A percentile compares a stretch with the other conserved stretches of the same genome.
These are phyloP conservation scores for Thielaviopsis cerberus DNA, from an alignment of 2,329 filamentous ascomycete genomes.

Conservation along the genomic window DNA sequence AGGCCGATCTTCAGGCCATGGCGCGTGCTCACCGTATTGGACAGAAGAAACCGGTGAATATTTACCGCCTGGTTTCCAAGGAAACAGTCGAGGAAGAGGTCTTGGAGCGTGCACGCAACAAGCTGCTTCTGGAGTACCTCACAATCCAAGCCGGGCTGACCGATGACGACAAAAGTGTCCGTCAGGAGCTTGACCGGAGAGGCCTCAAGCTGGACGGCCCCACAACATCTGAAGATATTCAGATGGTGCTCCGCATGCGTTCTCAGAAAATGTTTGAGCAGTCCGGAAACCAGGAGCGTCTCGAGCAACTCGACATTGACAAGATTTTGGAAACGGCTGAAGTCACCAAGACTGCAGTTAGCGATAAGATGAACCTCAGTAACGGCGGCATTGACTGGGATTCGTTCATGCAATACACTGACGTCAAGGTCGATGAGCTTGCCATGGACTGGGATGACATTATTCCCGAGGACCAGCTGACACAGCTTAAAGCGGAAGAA, in stretches of 20 bases:
- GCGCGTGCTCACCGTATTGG: constrained; percentile 94
- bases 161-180: constrained; percentile 71
- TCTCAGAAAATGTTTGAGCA: constrained; percentile 99
- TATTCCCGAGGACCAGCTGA: constrained; percentile 82
- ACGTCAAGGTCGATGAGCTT: constrained; percentile 77
- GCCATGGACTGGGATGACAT: constrained; percentile 92
- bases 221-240: constrained; percentile 84
- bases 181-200: constrained; percentile 61
- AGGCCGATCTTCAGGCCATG: constrained; percentile 96
- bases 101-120: constrained; percentile 86
- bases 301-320: constrained; percentile 95
- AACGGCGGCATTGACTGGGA: constrained; percentile 73
- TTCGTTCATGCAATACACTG: constrained; percentile 93
- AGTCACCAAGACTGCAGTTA: constrained; percentile 87
- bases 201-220: constrained; percentile 58
- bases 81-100: constrained; percentile 98
- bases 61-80: constrained; percentile 91
- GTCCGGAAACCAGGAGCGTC: constrained; percentile 83
- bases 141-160: constrained; percentile 95
- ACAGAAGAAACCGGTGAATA: constrained; percentile 86
- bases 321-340: constrained; percentile 93
- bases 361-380: constrained; percentile 77
- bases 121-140: constrained; percentile 89
- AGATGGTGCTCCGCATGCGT: constrained; percentile 85
- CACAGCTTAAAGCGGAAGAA: constrained; percentile 75